These are phyloP conservation scores for Coemansia sp. DNA, from an alignment of 192 early-diverging fungal species.

Conservation along the genomic window DNA sequence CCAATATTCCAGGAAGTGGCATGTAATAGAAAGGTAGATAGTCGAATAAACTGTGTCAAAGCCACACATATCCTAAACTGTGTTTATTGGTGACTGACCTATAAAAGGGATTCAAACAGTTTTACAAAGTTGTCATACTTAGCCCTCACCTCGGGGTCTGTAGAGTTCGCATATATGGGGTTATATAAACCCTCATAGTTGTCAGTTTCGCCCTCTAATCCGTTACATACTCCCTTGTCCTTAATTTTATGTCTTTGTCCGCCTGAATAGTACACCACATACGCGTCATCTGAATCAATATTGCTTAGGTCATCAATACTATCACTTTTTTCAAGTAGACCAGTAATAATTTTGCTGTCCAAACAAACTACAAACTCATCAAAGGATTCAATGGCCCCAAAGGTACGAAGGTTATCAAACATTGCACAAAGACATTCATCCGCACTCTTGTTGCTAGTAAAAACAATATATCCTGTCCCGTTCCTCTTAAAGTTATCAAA, in stretches of 20 bases:
- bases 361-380: neutral
- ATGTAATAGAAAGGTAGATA: too few species aligned
- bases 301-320: too few species aligned
- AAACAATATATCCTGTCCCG: neutral
- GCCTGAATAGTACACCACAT: neutral
- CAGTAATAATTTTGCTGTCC: neutral
- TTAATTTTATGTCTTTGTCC: neutral
- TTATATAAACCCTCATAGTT: neutral
- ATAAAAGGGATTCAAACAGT: too few species aligned
- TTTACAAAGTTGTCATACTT: too few species aligned
- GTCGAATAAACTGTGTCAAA: too few species aligned
- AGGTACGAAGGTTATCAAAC: too few species aligned
- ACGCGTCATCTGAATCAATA: neutral
- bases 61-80: too few species aligned
- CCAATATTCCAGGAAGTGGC: too few species aligned
- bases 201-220: neutral
- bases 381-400: neutral
- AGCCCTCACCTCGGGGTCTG: too few species aligned
- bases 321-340: neutral
- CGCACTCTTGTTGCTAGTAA: neutral
- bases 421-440: neutral
- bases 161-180: neutral
- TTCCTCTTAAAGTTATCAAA: neutral
- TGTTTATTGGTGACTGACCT: too few species aligned
- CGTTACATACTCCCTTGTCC: neutral